Base-by-base conservation (phyloP, 108 stramenopile genomes). In the Nitzschia sp. region DNA sequence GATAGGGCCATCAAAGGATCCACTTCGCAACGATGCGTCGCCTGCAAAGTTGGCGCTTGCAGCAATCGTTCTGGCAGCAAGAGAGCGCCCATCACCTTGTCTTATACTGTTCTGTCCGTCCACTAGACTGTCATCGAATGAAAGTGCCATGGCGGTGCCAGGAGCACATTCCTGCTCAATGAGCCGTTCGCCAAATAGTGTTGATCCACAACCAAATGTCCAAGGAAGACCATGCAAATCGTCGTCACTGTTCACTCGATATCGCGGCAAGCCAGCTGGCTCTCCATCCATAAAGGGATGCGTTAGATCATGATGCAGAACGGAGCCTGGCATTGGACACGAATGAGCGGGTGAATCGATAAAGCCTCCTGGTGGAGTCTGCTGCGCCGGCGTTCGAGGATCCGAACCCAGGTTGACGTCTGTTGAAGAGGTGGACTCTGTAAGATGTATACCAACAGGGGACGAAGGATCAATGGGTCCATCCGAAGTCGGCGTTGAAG, bases 161-260 rank as follows among this genome's bases (percentile, higher is more conserved):
- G 42, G 5, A 59, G 30, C 46, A 11, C 59, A 46, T 45, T 70
- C 59, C 1, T 57, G 54, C n/a, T 77, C 68, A 2, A 77, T 15
- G 49, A 77, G 68, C 5, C 76, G 68, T 59, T 77, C 76, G 6
- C 76, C 76, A 66, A 77, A 77, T 23, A 77, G 56, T 18, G 68
- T 46, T 26, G 63, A 51, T 34, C 76, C 76, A 34, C 76, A 77
- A 55, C 76, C 76, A 45, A 77, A 57, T 1, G 61, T 47, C 64
- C 68, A 63, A 17, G 53, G 36, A 26, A 77, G 18, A 21, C 74
- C 74, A 13, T 42, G 55, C 27, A 59, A 2, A 35, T 70, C 69
- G 46, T 77, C 76, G 45, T 70, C 76, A 34, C 25, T 77, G 34
- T 64, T 77, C 38, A 77, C 64, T 11, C 76, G 68, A 54, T 77